Evolutionary conservation across 495 filamentous ascomycete genomes (phyloP), one percentile per base, ranked within the genome.

Genomic region (Astrocystis sublimbata): DNA sequence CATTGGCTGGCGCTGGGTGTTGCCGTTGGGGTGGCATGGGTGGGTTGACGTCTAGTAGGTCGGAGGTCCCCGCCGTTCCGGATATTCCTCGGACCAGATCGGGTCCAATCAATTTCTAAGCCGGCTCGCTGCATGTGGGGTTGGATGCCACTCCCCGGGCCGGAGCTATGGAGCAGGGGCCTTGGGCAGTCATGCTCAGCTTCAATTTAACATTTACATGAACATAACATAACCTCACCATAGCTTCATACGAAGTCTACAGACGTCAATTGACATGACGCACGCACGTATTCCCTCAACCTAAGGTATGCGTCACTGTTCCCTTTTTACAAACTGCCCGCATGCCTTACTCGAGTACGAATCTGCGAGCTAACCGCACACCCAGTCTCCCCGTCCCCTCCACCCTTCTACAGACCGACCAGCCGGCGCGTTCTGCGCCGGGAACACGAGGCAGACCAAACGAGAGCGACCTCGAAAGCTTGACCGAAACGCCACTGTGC

Each of bases 21-120:
- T n/a, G n/a, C n/a, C n/a, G n/a, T n/a, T n/a, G n/a, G n/a, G n/a
- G n/a, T n/a, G n/a, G n/a, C n/a, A n/a, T n/a, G n/a, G n/a, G n/a
- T n/a, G n/a, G n/a, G 3, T 35, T 21, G 3, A 30, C 26, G 19
- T 17, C 6, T n/a, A n/a, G n/a, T n/a, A n/a, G n/a, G n/a, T n/a
- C n/a, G n/a, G 26, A 30, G 13, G 23, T 26, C 45, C 24, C 43
- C 13, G 23, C 19, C 13, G 3, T 4, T 19, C 36, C 53, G 65
- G 65, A 30, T 62, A 35, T 62, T 65, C 60, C 45, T 68, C 66
- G 66, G 66, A 23, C 53, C 63, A 61, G 63, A 65, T 62, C 62
- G 58, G 10, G 30, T 65, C 36, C 42, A 55, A 60, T 51, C 45
- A 40, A 68, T 62, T 65, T 58, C 45, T n/a, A n/a, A n/a, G n/a